Evolutionary conservation across 768 basidiomycete species (phyloP).

Genomic region (Xanthoconium stramineum): DNA sequence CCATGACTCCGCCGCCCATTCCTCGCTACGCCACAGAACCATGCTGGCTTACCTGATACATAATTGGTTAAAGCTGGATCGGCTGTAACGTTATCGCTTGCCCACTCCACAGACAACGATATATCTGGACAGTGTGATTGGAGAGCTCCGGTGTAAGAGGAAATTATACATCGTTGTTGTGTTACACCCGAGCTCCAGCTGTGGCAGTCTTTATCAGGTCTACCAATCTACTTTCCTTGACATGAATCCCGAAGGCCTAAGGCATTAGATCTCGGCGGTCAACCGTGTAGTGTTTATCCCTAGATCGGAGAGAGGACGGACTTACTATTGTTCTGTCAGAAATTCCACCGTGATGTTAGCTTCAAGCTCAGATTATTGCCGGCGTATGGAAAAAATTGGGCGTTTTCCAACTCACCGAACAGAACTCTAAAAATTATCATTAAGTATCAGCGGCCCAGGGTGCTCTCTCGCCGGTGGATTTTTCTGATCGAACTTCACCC

Average conservation of each 20-base stretch:
- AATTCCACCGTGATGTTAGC: conserved; percentile 4
- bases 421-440: conserved; percentile 9
- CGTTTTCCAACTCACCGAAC: neutral
- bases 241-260: neutral
- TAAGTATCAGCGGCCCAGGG: too few species aligned
- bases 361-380: neutral
- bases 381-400: neutral
- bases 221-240: neutral
- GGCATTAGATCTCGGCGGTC: neutral
- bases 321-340: neutral
- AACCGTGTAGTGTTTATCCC: neutral
- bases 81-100: neutral
- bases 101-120: neutral
- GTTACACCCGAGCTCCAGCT: neutral
- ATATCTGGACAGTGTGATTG: neutral
- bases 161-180: neutral
- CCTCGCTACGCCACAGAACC: conserved; percentile 23
- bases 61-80: neutral
- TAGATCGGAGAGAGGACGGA: neutral
- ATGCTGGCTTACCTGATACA: conserved; percentile 6
- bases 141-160: neutral
- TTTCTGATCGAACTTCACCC: too few species aligned
- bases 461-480: too few species aligned
- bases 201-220: neutral
- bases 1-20: conserved; percentile 4